These are phyloP conservation scores for Cadophora sp. DNA, from an alignment of 2,329 filamentous ascomycete genomes.

Conservation along the genomic window DNA sequence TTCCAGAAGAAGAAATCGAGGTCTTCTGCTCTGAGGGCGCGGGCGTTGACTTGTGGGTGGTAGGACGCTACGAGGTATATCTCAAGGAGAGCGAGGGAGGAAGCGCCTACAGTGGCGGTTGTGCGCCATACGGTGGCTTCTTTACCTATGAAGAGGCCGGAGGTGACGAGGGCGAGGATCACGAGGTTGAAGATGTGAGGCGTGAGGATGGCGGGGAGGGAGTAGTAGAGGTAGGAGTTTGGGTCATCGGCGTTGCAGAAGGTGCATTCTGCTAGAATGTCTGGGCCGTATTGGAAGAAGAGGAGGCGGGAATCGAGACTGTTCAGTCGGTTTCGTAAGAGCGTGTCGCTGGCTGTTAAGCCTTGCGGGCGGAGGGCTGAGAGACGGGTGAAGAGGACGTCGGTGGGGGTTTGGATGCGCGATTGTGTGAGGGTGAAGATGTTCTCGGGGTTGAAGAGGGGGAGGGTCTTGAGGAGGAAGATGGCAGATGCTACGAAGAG, in stretches of 20 bases:
- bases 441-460: constrained; percentile 76
- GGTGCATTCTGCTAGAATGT: constrained; percentile 74
- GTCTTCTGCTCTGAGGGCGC: constrained; percentile 66
- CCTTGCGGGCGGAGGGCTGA: constrained; percentile 57
- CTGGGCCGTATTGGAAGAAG: constrained; percentile 84
- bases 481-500: constrained; percentile 60
- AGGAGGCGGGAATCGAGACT: constrained; percentile 76
- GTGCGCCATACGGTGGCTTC: constrained; percentile 73
- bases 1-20: constrained; percentile 77
- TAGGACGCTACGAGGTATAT: constrained; percentile 70
- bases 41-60: constrained; percentile 68
- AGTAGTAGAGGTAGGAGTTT: constrained; percentile 79
- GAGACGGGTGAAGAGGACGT: constrained; percentile 83
- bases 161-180: constrained; percentile 76
- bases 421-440: constrained; percentile 80
- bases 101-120: constrained; percentile 68
- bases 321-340: constrained; percentile 72
- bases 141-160: constrained; percentile 66
- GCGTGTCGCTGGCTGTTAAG: constrained; percentile 66
- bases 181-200: constrained; percentile 84
- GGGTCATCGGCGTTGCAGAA: constrained; percentile 80
- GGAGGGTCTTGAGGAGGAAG: constrained; percentile 68
- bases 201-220: constrained; percentile 72
- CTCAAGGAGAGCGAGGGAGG: constrained; percentile 67
- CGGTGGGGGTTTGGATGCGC: constrained; percentile 83